Conservation (phyloP, 202 grass and related monocot genomes). For the Zoysia matrella region DNA sequence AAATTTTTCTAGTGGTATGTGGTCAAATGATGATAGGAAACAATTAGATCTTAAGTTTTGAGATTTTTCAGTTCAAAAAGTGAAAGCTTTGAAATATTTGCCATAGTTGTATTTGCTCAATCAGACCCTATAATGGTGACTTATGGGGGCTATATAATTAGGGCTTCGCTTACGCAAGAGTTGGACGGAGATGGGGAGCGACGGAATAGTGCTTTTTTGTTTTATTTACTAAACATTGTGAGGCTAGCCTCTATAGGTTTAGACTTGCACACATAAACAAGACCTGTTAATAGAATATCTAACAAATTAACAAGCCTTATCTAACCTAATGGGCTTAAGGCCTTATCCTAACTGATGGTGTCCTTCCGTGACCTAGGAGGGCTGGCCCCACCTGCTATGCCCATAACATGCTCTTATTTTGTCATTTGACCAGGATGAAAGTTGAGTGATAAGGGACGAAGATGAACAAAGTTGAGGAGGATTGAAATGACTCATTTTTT, state of each 20-base stretch:
- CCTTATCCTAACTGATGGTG: not conserved
- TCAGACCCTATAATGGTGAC: not conserved
- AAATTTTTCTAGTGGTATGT: constrained; percentile 5
- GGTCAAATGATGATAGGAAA: constrained; percentile 20
- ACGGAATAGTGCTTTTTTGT: not conserved
- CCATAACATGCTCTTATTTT: too few species aligned
- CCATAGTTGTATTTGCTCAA: constrained; percentile 29
- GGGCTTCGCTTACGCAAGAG: not conserved
- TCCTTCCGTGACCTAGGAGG: too few species aligned
- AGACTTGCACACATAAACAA: not conserved
- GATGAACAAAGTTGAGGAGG: too few species aligned
- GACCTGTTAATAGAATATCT: not conserved
- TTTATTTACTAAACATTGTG: not conserved
- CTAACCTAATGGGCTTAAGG: not conserved
- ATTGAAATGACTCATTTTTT: not conserved
- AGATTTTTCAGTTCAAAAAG: constrained; percentile 23
- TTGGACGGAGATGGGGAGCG: not conserved
- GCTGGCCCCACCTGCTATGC: too few species aligned
- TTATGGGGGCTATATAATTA: too few species aligned
- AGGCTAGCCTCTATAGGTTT: not conserved
- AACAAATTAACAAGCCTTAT: not conserved
- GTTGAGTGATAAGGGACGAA: too few species aligned
- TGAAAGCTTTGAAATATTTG: constrained; percentile 7
- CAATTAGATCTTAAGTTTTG: constrained; percentile 1
- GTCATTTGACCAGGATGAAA: too few species aligned